phyloP scores from a whole-genome alignment of 305 asterid species.

The Striga hermonthica region DNA sequence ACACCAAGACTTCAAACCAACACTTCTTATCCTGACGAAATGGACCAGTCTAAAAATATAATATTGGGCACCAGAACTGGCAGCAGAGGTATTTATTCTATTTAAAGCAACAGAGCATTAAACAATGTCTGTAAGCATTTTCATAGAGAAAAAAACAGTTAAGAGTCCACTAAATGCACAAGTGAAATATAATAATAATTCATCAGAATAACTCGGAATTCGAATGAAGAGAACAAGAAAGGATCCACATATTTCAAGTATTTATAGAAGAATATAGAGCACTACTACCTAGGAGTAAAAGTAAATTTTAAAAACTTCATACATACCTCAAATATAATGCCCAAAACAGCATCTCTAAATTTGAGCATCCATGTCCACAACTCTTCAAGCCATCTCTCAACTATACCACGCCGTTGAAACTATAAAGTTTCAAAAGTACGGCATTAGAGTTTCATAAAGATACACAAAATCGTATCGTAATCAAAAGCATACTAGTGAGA shows the following conservation, averaged over 20 bases:
- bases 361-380: conserved; percentile 81
- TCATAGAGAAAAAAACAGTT: conserved; percentile 20
- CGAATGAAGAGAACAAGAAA: conserved; percentile 19
- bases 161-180: conserved; percentile 5
- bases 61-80: neutral
- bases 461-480: conserved; percentile 11
- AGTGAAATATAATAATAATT: conserved; percentile 9
- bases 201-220: conserved; percentile 18
- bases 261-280: conserved; percentile 7
- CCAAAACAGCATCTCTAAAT: conserved; percentile 64
- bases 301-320: conserved; percentile 24
- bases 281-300: neutral
- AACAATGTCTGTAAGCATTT: conserved; percentile 12
- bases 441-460: conserved; percentile 32
- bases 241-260: conserved; percentile 19
- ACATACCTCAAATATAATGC: conserved; percentile 70
- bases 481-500: conserved; percentile 26
- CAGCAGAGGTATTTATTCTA: conserved; percentile 1
- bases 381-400: conserved; percentile 96
- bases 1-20: conserved; percentile 26
- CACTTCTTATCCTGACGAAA: conserved; percentile 21
- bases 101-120: neutral
- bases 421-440: conserved; percentile 40
- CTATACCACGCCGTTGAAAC: conserved; percentile 80
- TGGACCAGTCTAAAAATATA: conserved; percentile 10